Evolutionary conservation across 257 asterid genomes (phyloP), one percentile per base, ranked within the genome.

Genomic region (Primulina tabacum): DNA sequence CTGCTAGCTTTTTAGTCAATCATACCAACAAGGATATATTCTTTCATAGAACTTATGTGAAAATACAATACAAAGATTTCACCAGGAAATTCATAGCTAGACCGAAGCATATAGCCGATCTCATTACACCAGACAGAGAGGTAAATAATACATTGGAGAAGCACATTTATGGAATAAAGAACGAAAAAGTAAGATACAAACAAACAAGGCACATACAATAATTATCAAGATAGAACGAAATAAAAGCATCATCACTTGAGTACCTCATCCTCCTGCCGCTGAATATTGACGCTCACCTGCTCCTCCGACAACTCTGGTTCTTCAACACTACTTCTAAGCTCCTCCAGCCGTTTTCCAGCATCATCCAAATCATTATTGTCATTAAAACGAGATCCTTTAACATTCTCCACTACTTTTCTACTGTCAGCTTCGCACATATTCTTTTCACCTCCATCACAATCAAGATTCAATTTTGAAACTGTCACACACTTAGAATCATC

Each of bases 261-360:
- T 72, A 92, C 96, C 97, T 90, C 98, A 71, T 92, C 97, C 76
- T 86, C 90, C 65, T 90, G 96, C 33, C 81, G 82, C 79, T 90
- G 97, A 71, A 78, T 79, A 82, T 88, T 90, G 75, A 77, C 65
- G 59, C 73, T 82, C 43, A 86, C 72, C 77, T 73, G 76, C 71
- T 87, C 94, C 67, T 79, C 87, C 2, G 95, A 76, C 69, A 88
- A 65, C 68, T 76, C 83, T 0, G 72, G 80, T 71, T 87, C 90
- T 43, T 82, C 76, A 67, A 28, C 77, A 8, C 84, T 60, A 73
- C 84, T 53, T 55, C 79, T 78, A 60, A 90, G 71, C 82, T 87
- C 87, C 67, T 79, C 71, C 26, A 90, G 74, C 72, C 86, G 86
- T 69, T 64, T 82, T 60, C 80, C 64, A 47, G 72, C 67, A 58